Percentiles rank a stretch among this genome's conserved stretches.
phyloP scores from a whole-genome alignment of 2,329 filamentous ascomycete species.

The Calonectria leucothoes region DNA sequence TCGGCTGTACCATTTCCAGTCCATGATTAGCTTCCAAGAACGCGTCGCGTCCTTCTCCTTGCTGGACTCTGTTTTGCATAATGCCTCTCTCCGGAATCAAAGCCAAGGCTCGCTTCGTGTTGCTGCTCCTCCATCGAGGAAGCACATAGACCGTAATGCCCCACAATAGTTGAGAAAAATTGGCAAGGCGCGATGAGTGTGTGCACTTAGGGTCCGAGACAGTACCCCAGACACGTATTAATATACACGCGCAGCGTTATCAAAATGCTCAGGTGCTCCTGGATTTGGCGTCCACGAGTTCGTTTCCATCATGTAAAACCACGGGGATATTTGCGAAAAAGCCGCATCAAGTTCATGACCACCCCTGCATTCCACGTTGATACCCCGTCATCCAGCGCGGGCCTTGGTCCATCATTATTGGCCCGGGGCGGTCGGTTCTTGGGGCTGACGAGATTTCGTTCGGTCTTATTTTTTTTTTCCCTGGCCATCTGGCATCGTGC shows the following conservation, averaged over 20 bases:
- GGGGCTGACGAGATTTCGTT: conserved; percentile 2
- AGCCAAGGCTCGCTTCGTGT: background rate
- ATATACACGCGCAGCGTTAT: background rate
- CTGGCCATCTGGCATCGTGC: background rate
- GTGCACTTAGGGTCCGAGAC: background rate
- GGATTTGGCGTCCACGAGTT: background rate
- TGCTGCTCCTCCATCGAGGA: background rate
- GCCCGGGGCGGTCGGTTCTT: background rate
- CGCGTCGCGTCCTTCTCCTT: background rate
- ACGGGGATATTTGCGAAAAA: conserved; percentile 9
- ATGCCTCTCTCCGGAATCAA: background rate
- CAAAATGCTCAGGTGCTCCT: background rate
- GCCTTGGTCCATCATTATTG: conserved; percentile 15
- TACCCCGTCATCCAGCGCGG: conserved; percentile 21
- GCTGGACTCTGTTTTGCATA: background rate
- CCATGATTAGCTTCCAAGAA: conserved; percentile 16
- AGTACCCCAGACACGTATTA: background rate
- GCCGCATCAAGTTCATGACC: conserved; percentile 22
- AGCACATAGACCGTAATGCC: background rate
- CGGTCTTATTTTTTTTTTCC: background rate
- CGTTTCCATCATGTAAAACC: background rate
- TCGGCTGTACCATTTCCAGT: conserved; percentile 4
- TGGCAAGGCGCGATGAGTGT: background rate
- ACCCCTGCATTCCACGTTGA: conserved; percentile 25
- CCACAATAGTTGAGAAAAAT: background rate